phyloP scores from a whole-genome alignment of 1,284 basidiomycete species.

The Malassezia caprae region DNA sequence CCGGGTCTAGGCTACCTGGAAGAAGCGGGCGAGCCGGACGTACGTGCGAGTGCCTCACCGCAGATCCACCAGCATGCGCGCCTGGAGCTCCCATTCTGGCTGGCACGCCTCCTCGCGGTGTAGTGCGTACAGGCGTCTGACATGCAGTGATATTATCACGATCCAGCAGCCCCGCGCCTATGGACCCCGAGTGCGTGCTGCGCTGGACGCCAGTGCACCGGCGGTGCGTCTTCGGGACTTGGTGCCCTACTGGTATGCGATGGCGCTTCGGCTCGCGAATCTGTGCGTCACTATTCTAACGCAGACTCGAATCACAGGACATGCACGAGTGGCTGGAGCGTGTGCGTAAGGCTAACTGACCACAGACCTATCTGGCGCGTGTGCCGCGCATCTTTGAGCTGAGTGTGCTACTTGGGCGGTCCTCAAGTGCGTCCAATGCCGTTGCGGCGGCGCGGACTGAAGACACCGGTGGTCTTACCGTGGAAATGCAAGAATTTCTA shows the following conservation, averaged over 20 bases:
- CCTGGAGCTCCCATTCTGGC: slow-evolving; percentile 43
- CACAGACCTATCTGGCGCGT: slow-evolving; percentile 33
- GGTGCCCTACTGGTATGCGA: slow-evolving; percentile 40
- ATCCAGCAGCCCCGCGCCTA: slow-evolving; percentile 39
- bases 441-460: background rate
- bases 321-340: slow-evolving; percentile 27
- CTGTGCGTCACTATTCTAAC: slow-evolving; percentile 20
- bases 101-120: slow-evolving; percentile 39
- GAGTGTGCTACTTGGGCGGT: slow-evolving; percentile 16
- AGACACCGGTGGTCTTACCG: background rate
- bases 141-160: slow-evolving; percentile 30
- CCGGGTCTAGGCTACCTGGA: slow-evolving; percentile 43
- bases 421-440: background rate
- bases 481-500: slow-evolving; percentile 16
- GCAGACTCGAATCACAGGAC: slow-evolving; percentile 33
- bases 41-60: slow-evolving; percentile 7
- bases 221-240: slow-evolving; percentile 36
- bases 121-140: slow-evolving; percentile 22
- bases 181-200: slow-evolving; percentile 31
- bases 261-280: slow-evolving; percentile 34
- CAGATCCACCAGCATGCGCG: slow-evolving; percentile 34
- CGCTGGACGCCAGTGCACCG: slow-evolving; percentile 36
- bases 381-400: slow-evolving; percentile 35
- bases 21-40: slow-evolving; percentile 23
- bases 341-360: slow-evolving; percentile 2